These are phyloP conservation scores for Globisporangium viniferum DNA, from an alignment of 352 stramenopile genomes.

Conservation along the genomic window DNA sequence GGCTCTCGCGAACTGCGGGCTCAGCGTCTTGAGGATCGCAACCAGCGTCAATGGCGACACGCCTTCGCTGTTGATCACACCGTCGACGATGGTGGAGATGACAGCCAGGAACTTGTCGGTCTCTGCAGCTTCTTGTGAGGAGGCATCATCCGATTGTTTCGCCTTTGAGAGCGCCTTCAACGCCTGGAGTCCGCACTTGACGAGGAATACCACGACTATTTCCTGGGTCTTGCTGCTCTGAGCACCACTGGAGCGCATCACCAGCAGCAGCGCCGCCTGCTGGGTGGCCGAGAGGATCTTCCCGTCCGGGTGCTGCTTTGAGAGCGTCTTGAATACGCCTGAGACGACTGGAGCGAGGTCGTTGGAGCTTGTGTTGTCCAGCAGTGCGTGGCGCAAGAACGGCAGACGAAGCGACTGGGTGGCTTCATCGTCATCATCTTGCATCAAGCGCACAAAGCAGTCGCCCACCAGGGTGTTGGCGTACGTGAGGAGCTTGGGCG, in stretches of 20 bases:
- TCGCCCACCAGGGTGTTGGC: conserved; percentile 10
- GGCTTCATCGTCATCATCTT: background rate
- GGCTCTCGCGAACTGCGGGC: conserved; percentile 22
- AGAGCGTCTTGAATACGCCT: conserved; percentile 27
- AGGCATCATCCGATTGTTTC: background rate
- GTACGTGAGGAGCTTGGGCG: conserved; percentile 7
- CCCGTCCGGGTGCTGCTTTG: conserved; percentile 19
- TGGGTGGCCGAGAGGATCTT: conserved; percentile 27
- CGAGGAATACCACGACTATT: conserved; percentile 13
- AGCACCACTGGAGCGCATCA: conserved; percentile 22
- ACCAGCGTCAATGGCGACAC: background rate
- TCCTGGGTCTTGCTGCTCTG: conserved; percentile 11
- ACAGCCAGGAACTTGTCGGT: conserved; percentile 5
- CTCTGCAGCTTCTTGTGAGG: background rate
- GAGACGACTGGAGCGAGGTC: conserved; percentile 7
- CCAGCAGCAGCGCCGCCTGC: conserved; percentile 32
- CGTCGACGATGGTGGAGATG: conserved; percentile 7
- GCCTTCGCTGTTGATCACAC: background rate
- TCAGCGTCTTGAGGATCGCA: conserved; percentile 18
- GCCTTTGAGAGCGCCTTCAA: conserved; percentile 9
- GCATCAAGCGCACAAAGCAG: conserved; percentile 13
- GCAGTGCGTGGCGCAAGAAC: conserved; percentile 20
- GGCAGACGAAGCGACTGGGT: conserved; percentile 4
- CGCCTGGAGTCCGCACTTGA: conserved; percentile 16
- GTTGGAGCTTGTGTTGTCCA: background rate